Percentiles rank a stretch among this genome's conserved stretches.
These are phyloP conservation scores for Dothideomycetes sp. DNA, from an alignment of 2,329 filamentous ascomycete species.

Conservation along the genomic window DNA sequence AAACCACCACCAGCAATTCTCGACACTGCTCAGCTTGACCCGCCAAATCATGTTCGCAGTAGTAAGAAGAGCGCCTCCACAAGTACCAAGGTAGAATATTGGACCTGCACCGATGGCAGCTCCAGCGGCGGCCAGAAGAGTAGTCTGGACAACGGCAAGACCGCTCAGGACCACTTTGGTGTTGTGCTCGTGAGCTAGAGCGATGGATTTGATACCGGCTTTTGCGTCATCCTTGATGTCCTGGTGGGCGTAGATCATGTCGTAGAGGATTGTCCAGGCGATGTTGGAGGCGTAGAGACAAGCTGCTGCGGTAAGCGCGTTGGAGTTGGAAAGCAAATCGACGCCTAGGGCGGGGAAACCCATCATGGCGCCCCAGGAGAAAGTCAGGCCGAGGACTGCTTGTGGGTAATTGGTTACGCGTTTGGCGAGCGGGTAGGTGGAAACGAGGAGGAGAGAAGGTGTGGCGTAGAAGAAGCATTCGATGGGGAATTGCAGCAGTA, in stretches of 20 bases:
- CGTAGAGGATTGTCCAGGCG: constrained; percentile 79
- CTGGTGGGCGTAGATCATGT: constrained; percentile 92
- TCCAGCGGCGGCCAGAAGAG: constrained; percentile 61
- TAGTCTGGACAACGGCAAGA: constrained; percentile 59
- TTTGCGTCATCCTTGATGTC: constrained; percentile 79
- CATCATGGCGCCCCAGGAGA: constrained; percentile 83
- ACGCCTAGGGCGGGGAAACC: constrained; percentile 76
- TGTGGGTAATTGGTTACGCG: constrained; percentile 82
- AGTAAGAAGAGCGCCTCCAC: constrained; percentile 46
- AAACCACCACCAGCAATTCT: constrained; percentile 58
- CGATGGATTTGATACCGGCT: constrained; percentile 82
- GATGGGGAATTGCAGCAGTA: constrained; percentile 67
- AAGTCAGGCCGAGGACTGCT: constrained; percentile 71
- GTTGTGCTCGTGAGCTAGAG: constrained; percentile 65
- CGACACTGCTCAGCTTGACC: constrained; percentile 48
- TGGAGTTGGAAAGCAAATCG: constrained; percentile 56
- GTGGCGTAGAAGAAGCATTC: constrained; percentile 69
- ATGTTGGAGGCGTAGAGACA: constrained; percentile 70
- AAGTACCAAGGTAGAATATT: constrained; percentile 49
- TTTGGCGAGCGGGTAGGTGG: constrained; percentile 73
- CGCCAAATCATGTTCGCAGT: constrained; percentile 51
- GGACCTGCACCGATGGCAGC: constrained; percentile 51
- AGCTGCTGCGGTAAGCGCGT: constrained; percentile 56
- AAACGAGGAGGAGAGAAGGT: constrained; percentile 65
- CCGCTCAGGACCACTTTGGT: constrained; percentile 68